Evolutionary conservation across 495 filamentous ascomycete genomes (phyloP).

Genomic region (Amniculicola lignicola): DNA sequence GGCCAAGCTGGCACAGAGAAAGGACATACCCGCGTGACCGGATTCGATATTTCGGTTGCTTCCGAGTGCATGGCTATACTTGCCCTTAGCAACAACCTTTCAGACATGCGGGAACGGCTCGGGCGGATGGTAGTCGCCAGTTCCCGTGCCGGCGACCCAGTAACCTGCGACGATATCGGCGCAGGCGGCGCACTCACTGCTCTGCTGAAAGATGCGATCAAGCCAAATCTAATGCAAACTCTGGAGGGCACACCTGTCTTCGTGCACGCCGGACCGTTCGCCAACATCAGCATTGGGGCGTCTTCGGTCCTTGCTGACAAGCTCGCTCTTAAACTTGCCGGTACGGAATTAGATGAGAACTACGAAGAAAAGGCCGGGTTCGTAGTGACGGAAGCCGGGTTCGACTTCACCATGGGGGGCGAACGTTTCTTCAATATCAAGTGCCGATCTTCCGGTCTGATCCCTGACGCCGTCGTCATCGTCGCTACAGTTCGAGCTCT

Average conservation of each 20-base stretch:
- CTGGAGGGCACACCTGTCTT: conserved; percentile 96
- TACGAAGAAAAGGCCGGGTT: conserved; percentile 81
- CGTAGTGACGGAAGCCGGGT: conserved; percentile 96
- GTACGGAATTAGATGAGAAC: conserved; percentile 92
- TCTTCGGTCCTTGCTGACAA: conserved; percentile 93
- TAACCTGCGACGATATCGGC: conserved; percentile 94
- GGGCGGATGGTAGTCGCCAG: conserved; percentile 96
- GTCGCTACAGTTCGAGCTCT: conserved; percentile 93
- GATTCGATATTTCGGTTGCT: conserved; percentile 96
- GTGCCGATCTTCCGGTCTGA: conserved; percentile 88
- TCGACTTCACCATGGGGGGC: conserved; percentile 99
- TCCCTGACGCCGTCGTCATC: conserved; percentile 88
- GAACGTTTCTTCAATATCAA: conserved; percentile 99
- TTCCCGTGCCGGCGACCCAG: conserved; percentile 77
- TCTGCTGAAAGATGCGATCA: conserved; percentile 96
- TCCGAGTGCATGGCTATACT: conserved; percentile 98
- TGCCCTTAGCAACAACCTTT: conserved; percentile 80
- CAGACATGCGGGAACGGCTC: conserved; percentile 89
- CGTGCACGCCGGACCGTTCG: conserved; percentile 95
- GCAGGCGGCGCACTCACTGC: conserved; percentile 88
- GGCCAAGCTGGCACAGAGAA: conserved; percentile 88
- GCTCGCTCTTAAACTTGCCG: conserved; percentile 90
- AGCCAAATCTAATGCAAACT: conserved; percentile 98
- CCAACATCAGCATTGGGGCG: conserved; percentile 96
- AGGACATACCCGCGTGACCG: conserved; percentile 75